Base-by-base conservation (phyloP, 805 yeast species). In the Nakazawaea pomicola region DNA sequence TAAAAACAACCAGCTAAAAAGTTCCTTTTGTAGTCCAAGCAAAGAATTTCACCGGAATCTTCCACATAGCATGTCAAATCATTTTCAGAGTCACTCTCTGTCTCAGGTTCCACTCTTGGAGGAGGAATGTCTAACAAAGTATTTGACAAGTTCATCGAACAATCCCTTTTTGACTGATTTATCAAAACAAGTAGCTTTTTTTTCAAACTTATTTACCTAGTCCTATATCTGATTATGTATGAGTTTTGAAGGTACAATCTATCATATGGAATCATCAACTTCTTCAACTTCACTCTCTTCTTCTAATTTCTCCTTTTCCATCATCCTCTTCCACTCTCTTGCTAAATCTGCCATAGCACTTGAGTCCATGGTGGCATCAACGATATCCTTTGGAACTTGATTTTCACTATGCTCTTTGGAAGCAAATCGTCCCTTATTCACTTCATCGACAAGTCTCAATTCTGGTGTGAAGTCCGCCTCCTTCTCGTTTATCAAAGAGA, bases 381-480 rank as follows among this genome's bases (percentile, higher is more conserved):
- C 83, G 16, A 93, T 78, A 53, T 93, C 99, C 39, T 74, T 70
- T 0, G 99, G 99, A 2, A 93, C 96, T 53, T 86, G 90, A 57
- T 81, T 87, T 52, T 91, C 95, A 2, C 95, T 77, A 55, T 87
- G 91, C 37, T 87, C 95, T 48, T 83, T 86, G 0, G 78, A 62
- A 0, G 87, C 82, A 65, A 89, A 89, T 23, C 91, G 67, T 0
- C 88, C 85, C 6, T 84, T 64, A 46, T 88, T 85, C 16, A 76
- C 76, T 49, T 78, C 74, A 1, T 78, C 72, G 4, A 91, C 80
- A 11, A 91, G 58, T 23, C 98, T 64, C 16, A 91, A 56, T 36
- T 72, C 80, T 43, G 68, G 72, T 3, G 55, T 59, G 21, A 50
- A 64, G 39, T 62, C 69, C 20, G 59, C 62, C 8, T 52, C 55